Conservation (phyloP, 2,329 filamentous ascomycete genomes). For the Periglandula ipomoeae region DNA sequence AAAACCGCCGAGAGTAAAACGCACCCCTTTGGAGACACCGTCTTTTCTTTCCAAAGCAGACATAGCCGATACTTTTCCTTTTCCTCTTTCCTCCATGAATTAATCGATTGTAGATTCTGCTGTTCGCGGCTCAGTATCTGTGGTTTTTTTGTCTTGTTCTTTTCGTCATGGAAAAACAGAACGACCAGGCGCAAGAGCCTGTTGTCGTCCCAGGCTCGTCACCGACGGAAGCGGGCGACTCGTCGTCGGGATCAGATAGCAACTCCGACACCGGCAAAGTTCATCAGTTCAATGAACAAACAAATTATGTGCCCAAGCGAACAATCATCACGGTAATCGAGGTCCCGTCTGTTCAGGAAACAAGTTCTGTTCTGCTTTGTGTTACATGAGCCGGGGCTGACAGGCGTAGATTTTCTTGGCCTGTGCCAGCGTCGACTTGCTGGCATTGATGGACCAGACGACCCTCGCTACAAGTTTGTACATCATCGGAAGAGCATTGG, state of each 20-base stretch:
- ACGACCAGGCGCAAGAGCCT: not conserved
- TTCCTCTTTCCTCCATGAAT: too few species aligned
- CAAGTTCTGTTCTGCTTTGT: not conserved
- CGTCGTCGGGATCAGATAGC: slow-evolving; percentile 6
- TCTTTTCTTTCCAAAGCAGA: not conserved
- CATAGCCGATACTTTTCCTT: not conserved
- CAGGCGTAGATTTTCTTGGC: slow-evolving; percentile 43
- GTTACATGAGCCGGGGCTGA: slow-evolving; percentile 7
- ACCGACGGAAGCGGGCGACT: slow-evolving; percentile 1
- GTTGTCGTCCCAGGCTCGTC: not conserved
- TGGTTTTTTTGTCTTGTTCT: not conserved
- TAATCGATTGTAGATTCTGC: not conserved
- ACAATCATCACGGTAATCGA: slow-evolving; percentile 40
- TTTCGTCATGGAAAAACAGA: not conserved
- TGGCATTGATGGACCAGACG: slow-evolving; percentile 50
- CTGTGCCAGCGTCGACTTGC: slow-evolving; percentile 44
- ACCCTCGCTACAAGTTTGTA: slow-evolving; percentile 45
- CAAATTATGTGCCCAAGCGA: slow-evolving; percentile 41
- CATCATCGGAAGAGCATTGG: slow-evolving; percentile 41
- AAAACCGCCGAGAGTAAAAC: not conserved
- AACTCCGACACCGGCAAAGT: slow-evolving; percentile 12
- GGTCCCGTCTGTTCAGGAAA: not conserved
- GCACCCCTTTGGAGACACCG: not conserved
- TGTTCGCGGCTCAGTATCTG: not conserved
- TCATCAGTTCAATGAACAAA: slow-evolving; percentile 43